Percentiles rank a stretch among this genome's conserved stretches.
Conservation (phyloP, 2,329 filamentous ascomycete species). For the Cladophialophora chaetospira region DNA sequence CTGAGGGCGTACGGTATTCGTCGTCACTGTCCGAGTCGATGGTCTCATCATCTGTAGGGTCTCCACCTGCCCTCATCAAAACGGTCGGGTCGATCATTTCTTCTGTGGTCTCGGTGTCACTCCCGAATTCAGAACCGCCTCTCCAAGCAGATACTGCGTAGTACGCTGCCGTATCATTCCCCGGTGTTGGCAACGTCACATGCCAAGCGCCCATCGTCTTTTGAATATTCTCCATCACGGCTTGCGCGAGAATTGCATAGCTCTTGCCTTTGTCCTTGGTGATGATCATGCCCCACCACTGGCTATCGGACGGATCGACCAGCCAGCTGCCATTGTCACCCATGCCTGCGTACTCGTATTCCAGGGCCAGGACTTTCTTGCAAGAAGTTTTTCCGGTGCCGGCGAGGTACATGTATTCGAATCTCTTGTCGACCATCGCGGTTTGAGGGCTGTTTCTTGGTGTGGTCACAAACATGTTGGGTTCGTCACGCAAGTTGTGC, state of each 20-base stretch:
- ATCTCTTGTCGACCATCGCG: neutral
- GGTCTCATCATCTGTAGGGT: no score
- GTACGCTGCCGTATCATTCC: no score
- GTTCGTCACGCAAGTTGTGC: neutral
- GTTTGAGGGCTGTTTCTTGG: neutral
- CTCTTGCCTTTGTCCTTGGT: neutral
- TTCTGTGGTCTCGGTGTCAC: neutral
- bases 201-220: neutral
- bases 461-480: neutral
- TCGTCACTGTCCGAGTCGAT: no score
- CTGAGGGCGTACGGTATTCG: no score
- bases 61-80: no score
- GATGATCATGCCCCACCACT: neutral
- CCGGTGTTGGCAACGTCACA: neutral
- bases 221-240: neutral
- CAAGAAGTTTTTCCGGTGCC: neutral
- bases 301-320: neutral
- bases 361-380: neutral
- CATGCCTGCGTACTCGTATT: neutral
- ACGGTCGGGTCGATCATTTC: no score
- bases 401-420: neutral
- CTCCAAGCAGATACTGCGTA: no score
- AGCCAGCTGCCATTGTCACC: neutral
- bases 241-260: neutral
- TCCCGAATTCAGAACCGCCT: no score